phyloP scores from a whole-genome alignment of 2,329 filamentous ascomycete species.

The Neonectria hederae region DNA sequence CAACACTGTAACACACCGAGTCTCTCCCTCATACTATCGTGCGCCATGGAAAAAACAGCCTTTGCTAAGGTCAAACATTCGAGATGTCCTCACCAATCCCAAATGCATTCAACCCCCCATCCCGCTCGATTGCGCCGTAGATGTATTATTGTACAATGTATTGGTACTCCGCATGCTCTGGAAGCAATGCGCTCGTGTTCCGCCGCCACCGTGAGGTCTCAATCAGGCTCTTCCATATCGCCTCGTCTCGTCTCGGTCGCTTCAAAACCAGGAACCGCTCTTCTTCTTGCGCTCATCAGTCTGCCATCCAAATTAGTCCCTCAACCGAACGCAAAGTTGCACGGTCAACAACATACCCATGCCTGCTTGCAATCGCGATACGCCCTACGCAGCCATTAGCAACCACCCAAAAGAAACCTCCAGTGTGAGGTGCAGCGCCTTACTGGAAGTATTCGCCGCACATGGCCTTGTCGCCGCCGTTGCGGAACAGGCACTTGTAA shows the following conservation, averaged over 20 bases:
- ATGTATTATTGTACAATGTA: constrained; percentile 22
- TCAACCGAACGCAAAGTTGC: neutral
- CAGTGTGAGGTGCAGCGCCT: constrained; percentile 46
- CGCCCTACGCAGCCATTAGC: constrained; percentile 65
- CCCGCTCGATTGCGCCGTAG: constrained; percentile 1
- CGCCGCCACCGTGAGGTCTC: neutral
- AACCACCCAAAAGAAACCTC: neutral
- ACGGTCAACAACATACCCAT: constrained; percentile 70
- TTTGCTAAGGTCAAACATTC: neutral
- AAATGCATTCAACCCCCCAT: neutral
- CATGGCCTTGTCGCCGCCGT: constrained; percentile 87
- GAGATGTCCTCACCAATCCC: neutral
- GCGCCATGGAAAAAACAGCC: neutral
- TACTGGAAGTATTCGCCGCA: constrained; percentile 97
- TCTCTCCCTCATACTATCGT: neutral
- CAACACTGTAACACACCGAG: neutral
- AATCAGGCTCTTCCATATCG: neutral
- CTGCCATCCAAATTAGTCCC: neutral
- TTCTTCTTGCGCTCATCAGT: constrained; percentile 47
- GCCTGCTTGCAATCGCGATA: constrained; percentile 95
- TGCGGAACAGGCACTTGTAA: constrained; percentile 87
- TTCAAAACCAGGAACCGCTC: constrained; percentile 38
- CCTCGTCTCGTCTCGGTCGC: neutral
- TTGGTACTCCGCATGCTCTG: constrained; percentile 14
- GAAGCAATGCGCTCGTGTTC: neutral